A percentile compares a stretch with the other conserved stretches of the same genome.
Evolutionary conservation across 495 filamentous ascomycete species (phyloP).

Genomic region (Aspergillus affinis): DNA sequence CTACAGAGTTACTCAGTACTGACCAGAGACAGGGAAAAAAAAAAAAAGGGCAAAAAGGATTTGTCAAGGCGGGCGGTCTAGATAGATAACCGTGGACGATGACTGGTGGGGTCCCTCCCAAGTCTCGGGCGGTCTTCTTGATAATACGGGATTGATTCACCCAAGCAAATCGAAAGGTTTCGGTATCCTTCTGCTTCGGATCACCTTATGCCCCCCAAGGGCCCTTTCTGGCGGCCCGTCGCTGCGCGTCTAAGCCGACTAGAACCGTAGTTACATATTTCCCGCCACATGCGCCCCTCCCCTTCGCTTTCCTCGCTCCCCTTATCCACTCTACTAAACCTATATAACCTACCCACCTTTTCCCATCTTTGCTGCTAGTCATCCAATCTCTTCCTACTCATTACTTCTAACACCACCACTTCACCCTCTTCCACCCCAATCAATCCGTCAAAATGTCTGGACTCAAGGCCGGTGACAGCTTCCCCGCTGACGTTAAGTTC

Average conservation of each 20-base stretch:
- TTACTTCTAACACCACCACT: conserved; percentile 15
- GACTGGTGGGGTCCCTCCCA: conserved; percentile 23
- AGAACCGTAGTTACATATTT: conserved; percentile 22
- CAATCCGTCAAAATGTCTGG: conserved; percentile 58
- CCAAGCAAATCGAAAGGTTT: conserved; percentile 41
- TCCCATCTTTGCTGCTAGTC: conserved; percentile 10
- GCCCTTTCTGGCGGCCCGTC: conserved; percentile 15
- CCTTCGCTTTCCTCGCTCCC: conserved; percentile 12
- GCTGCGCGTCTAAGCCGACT: conserved; percentile 20
- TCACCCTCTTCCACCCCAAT: conserved; percentile 11
- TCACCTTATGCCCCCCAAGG: conserved; percentile 31
- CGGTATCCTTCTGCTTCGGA: conserved; percentile 47
- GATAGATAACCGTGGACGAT: conserved; percentile 17
- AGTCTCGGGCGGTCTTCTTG: conserved; percentile 44
- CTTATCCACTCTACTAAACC: conserved; percentile 12
- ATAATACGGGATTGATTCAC: conserved; percentile 22
- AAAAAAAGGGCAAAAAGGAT: background rate
- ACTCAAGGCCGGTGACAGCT: conserved; percentile 76
- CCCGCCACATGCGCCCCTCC: conserved; percentile 18
- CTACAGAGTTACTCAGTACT: too few relatives aligned
- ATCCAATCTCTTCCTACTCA: conserved; percentile 12
- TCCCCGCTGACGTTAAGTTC: conserved; percentile 79
- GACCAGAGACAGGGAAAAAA: background rate
- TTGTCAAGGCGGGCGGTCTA: conserved; percentile 15
- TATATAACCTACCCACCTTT: conserved; percentile 11